Base-by-base conservation (phyloP, 2,329 filamentous ascomycete genomes). In the Calonectria henricotiae region DNA sequence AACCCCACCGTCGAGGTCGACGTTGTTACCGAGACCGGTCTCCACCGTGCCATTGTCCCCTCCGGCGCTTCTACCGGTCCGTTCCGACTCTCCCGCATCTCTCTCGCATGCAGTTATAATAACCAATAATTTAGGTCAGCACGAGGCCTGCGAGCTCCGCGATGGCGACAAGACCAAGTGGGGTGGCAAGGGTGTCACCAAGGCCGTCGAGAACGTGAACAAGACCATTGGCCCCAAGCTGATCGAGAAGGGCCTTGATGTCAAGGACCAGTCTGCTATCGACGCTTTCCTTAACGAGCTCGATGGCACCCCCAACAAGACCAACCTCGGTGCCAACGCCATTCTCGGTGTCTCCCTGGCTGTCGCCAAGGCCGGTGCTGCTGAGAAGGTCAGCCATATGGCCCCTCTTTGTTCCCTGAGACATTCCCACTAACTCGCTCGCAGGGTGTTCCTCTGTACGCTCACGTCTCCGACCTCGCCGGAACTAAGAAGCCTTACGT, bases 1-100 rank as follows among this genome's bases (percentile, higher is more conserved):
- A 99, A 99, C 92, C 96, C 96, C 82, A 99, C 96, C 83, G 96
- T 98, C 82, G 96, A 98, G 90, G 96, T 98, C 81, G 96, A 98
- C 84, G 91, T 98, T 80, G 93, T 97, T 87, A 98, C 95, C 79
- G 94, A 97, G 88, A 97, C 93, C 80, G 96, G 96, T 82, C 92
- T 98, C 75, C 95, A 98, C 91, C 95, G 96, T 83, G 95, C 96
- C 84, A 98, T 98, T 83, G 96, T 98, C 74, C 96, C 96, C 80
- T 98, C 95, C 77, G 96, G 96, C 85, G 96, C 96, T 81, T 98
- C 96, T 80, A 98, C 95, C 80, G 95, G 93, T 95, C 84, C 82
- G 91, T 83, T 70, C 75, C 78, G 78, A 81, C 62, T 72, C 67
- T 71, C 71, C 67, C 66, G 71, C 65, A 73, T 51, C 70, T 68